Base-by-base conservation (phyloP, 345 rosid species). In the Firmiana major region DNA sequence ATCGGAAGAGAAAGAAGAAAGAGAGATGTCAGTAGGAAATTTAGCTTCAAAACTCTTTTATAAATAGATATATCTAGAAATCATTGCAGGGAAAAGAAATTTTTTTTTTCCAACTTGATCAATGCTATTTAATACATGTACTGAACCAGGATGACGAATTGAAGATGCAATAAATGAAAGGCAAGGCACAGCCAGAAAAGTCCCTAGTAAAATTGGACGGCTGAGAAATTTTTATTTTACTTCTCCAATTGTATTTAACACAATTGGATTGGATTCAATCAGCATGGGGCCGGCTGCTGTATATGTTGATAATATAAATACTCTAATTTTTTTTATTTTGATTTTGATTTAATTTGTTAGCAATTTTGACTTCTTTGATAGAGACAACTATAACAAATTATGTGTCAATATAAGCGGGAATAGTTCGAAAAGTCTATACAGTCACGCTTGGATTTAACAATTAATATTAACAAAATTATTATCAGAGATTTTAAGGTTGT, bases 231-330 rank as follows among this genome's bases (percentile, higher is more conserved):
- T 51, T 0, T 5, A 0, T 34, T 6, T 19, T 17, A 1, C 6
- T 53, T 48, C 7, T 46, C 9, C 12, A 26, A 2, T 24, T 48
- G 22, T 26, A 6, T 69, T 48, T 69, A 7, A 17, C 11, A 17
- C 59, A 59, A 28, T 71, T 51, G 26, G 75, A 71, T 71, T 71
- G 31, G 46, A 51, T 71, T 71, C 42, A 36, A 53, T 28, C 45
- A 71, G 51, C 9, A 19, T 2, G 26, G 73, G 12, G 75, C 62
- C 43, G 75, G 75, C 75, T 10, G 62, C 75, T 71, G 75, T 71
- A 46, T 31, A 71, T 53, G 46, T 71, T 71, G 75, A 51, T 53
- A 53, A 9, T 19, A 19, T 51, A 9, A 5, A 68, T 53, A 10
- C 4, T 71, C 2, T 36, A 5, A 10, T 34, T n/a, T 63, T 68